These are phyloP conservation scores for Pisolithus thermaeus DNA, from an alignment of 1,284 basidiomycete species.

Conservation along the genomic window DNA sequence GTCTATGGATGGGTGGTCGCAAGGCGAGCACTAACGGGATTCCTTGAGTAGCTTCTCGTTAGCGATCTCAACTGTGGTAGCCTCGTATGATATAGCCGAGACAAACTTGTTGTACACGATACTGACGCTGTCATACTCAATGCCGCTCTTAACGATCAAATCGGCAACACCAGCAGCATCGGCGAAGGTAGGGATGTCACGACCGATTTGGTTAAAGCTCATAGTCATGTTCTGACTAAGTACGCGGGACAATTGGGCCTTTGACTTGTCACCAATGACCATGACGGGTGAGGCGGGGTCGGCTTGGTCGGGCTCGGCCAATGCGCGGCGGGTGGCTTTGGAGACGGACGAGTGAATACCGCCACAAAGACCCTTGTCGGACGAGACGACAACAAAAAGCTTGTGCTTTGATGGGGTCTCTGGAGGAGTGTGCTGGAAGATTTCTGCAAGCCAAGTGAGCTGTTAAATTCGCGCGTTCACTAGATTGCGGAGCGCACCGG, in stretches of 20 bases:
- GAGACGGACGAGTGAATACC: conserved; percentile 98
- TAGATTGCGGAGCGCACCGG: conserved; percentile 53
- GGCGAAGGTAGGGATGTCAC: conserved; percentile 94
- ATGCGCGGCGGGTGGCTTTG: conserved; percentile 77
- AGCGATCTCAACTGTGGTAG: conserved; percentile 71
- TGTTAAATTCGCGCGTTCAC: background rate
- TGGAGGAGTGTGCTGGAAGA: conserved; percentile 69
- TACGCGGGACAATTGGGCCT: conserved; percentile 80
- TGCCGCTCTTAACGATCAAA: conserved; percentile 81
- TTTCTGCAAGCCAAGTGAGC: conserved; percentile 48
- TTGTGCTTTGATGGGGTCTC: conserved; percentile 64
- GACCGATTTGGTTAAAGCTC: conserved; percentile 97
- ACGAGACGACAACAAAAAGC: conserved; percentile 91
- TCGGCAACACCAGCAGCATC: conserved; percentile 95
- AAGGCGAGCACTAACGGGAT: conserved; percentile 48
- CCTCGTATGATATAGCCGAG: conserved; percentile 91
- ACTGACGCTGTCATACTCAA: conserved; percentile 85
- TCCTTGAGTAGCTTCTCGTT: conserved; percentile 76
- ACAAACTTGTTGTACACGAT: conserved; percentile 96
- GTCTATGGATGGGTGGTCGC: background rate
- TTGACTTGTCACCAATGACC: conserved; percentile 97
- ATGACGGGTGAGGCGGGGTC: conserved; percentile 68
- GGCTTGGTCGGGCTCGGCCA: conserved; percentile 46
- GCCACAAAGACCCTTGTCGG: conserved; percentile 99
- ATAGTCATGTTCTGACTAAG: conserved; percentile 69